phyloP scores from a whole-genome alignment of 805 yeast species.

The Yarrowia osloensis region DNA sequence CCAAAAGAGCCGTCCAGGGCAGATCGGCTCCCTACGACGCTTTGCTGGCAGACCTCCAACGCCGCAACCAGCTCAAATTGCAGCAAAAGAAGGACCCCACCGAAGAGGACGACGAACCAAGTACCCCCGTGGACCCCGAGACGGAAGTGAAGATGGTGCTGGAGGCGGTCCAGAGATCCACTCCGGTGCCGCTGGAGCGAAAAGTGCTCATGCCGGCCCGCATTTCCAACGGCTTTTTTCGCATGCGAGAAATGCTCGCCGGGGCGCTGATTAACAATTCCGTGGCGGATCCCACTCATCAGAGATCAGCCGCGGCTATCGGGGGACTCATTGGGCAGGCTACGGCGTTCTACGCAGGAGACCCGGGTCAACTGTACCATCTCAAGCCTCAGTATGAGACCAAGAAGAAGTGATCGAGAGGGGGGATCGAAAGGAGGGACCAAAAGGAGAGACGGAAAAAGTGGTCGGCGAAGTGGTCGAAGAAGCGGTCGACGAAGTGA shows the following conservation, averaged over 20 bases:
- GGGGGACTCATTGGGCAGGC: conserved; percentile 29
- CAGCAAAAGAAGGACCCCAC: conserved; percentile 44
- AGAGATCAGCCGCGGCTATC: conserved; percentile 24
- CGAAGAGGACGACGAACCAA: conserved; percentile 39
- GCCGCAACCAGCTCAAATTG: conserved; percentile 82
- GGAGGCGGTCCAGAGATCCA: conserved; percentile 79
- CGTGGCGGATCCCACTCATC: neutral
- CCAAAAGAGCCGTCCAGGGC: conserved; percentile 92
- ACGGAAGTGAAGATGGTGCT: conserved; percentile 91
- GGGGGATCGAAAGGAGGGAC: too few species aligned
- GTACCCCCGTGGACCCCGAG: conserved; percentile 68
- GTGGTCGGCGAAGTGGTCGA: too few species aligned
- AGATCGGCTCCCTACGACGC: conserved; percentile 91
- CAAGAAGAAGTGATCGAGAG: neutral
- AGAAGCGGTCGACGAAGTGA: too few species aligned
- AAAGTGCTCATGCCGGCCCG: conserved; percentile 70
- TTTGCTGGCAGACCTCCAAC: conserved; percentile 83
- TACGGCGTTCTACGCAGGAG: conserved; percentile 24
- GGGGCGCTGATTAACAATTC: conserved; percentile 58
- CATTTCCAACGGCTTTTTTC: conserved; percentile 65
- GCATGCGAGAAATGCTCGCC: conserved; percentile 88
- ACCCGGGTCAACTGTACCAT: conserved; percentile 15
- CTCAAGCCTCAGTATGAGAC: conserved; percentile 15
- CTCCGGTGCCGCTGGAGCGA: conserved; percentile 73
- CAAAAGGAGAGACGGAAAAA: too few species aligned